These are phyloP conservation scores for Aspergillus tubingensis DNA, from an alignment of 2,329 filamentous ascomycete genomes.

Conservation along the genomic window DNA sequence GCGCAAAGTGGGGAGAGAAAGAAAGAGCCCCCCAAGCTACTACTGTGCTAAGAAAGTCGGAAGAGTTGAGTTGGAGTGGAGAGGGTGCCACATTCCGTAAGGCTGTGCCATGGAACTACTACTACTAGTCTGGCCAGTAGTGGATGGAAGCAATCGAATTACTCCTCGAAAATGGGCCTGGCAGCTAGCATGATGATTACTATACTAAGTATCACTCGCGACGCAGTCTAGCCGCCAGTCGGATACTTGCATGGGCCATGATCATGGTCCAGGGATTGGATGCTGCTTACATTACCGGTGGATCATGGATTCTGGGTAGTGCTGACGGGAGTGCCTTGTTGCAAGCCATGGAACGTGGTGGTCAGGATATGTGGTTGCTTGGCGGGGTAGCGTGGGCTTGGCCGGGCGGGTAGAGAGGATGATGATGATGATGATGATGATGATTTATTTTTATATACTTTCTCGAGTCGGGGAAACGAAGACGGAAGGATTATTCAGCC, in stretches of 20 bases:
- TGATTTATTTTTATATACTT: neutral
- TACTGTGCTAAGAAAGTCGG: neutral
- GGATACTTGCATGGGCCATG: no score
- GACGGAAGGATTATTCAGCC: neutral
- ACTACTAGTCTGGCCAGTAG: neutral
- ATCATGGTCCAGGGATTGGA: neutral
- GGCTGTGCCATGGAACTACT: neutral
- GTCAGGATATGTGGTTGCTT: constrained; percentile 3
- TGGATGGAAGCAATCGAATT: no score
- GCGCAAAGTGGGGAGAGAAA: neutral
- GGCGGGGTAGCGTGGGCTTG: constrained; percentile 2
- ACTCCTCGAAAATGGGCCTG: no score
- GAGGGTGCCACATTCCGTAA: neutral
- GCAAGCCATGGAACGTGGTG: constrained; percentile 8
- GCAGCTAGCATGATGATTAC: neutral
- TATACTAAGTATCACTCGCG: neutral
- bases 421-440: neutral
- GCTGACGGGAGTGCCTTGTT: constrained; percentile 8
- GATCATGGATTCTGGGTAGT: neutral
- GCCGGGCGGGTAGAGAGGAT: neutral
- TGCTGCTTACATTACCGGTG: neutral
- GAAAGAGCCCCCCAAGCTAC: neutral
- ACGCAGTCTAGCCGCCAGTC: neutral
- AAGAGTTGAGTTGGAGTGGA: neutral
- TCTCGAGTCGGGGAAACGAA: neutral